These are phyloP conservation scores for Glarea lozoyensis DNA, from an alignment of 495 filamentous ascomycete genomes.

Conservation along the genomic window DNA sequence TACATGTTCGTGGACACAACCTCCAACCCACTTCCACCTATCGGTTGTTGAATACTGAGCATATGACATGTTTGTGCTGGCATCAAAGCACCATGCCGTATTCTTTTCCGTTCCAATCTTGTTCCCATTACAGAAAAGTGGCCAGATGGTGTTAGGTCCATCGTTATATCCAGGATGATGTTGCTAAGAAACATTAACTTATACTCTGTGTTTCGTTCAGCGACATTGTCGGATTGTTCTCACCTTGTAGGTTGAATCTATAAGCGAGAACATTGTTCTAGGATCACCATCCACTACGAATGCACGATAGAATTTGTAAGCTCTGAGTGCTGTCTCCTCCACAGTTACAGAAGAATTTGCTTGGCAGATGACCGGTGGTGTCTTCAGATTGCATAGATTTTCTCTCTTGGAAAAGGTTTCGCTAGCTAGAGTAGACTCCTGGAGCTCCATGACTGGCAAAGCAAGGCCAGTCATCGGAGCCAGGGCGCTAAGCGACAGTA, in stretches of 20 bases:
- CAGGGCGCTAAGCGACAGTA: conserved; percentile 24
- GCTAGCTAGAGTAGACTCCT: background rate
- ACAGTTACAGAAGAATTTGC: conserved; percentile 29
- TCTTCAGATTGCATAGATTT: conserved; percentile 31
- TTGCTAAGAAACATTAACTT: conserved; percentile 27
- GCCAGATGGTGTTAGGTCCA: conserved; percentile 32
- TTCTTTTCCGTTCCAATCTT: conserved; percentile 30
- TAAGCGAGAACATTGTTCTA: conserved; percentile 37
- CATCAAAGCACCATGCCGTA: conserved; percentile 36
- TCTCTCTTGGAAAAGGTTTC: conserved; percentile 27
- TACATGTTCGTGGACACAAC: conserved; percentile 40
- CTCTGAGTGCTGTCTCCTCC: conserved; percentile 34
- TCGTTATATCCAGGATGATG: conserved; percentile 32
- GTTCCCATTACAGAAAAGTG: conserved; percentile 32
- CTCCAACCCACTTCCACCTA: conserved; percentile 35
- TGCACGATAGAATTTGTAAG: conserved; percentile 39
- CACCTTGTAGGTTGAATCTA: conserved; percentile 31
- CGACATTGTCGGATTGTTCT: conserved; percentile 9
- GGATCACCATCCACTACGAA: conserved; percentile 38
- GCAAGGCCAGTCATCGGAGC: conserved; percentile 25
- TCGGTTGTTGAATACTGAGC: conserved; percentile 34
- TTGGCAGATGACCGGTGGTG: conserved; percentile 31
- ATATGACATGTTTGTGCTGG: conserved; percentile 39
- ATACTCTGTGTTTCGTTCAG: background rate
- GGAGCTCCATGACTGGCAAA: background rate